These are phyloP conservation scores for Ganoderma leucocontextum DNA, from an alignment of 1,284 basidiomycete species.

Conservation along the genomic window DNA sequence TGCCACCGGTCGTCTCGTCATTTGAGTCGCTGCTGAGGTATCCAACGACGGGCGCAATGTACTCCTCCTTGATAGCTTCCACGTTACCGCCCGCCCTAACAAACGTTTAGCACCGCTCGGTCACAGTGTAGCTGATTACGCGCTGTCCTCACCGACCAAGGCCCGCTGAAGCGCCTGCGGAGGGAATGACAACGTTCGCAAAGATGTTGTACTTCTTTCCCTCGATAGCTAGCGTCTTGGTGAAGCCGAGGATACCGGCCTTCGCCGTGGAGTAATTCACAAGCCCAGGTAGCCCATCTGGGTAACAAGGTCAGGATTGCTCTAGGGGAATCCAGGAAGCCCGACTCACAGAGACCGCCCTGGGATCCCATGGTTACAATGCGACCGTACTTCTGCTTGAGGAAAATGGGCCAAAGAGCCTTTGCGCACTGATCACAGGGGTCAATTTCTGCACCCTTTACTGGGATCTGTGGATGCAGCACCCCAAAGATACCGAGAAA, in stretches of 20 bases:
- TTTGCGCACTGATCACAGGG: constrained; percentile 74
- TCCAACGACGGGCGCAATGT: constrained; percentile 90
- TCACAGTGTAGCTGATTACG: not conserved
- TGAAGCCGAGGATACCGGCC: constrained; percentile 91
- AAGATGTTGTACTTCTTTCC: constrained; percentile 92
- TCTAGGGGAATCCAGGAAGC: not conserved
- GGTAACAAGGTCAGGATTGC: constrained; percentile 16
- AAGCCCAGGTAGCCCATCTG: constrained; percentile 96
- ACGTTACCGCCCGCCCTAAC: constrained; percentile 91
- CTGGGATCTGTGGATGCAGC: not conserved
- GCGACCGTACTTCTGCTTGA: constrained; percentile 96
- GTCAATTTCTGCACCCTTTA: not conserved
- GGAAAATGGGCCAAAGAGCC: constrained; percentile 97
- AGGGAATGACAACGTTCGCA: constrained; percentile 90
- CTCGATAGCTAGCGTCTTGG: constrained; percentile 91
- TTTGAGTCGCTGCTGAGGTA: constrained; percentile 91
- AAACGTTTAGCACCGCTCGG: constrained; percentile 3
- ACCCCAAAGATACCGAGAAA: not conserved
- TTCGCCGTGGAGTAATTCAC: constrained; percentile 94
- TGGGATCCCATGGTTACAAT: constrained; percentile 95
- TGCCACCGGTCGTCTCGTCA: constrained; percentile 73
- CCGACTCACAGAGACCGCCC: constrained; percentile 86
- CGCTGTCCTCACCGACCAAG: constrained; percentile 32
- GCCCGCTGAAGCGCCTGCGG: constrained; percentile 48
- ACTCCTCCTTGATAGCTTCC: constrained; percentile 96